Conservation (phyloP, 768 basidiomycete species). For the Hypholoma sublateritium region DNA sequence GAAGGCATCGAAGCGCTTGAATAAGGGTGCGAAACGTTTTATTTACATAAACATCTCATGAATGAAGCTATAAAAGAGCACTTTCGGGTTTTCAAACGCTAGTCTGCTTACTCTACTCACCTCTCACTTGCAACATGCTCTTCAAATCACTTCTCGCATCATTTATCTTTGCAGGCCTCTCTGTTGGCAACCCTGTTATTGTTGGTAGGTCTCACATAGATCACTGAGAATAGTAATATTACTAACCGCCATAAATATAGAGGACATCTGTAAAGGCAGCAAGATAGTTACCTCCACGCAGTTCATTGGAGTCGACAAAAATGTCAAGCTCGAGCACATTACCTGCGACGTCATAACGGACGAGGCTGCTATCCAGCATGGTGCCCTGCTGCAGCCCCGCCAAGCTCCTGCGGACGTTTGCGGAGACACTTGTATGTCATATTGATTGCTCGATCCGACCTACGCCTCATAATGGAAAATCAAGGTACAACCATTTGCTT, state of each 20-base stretch:
- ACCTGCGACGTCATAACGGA: constrained; percentile 9
- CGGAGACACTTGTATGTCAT: constrained; percentile 34
- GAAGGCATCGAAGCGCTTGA: too few species aligned
- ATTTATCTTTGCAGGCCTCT: not conserved
- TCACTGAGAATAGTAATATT: not conserved
- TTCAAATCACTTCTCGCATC: not conserved
- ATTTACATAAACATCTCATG: too few species aligned
- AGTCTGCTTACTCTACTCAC: not conserved
- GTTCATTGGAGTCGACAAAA: constrained; percentile 36
- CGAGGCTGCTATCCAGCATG: constrained; percentile 3
- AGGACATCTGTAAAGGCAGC: constrained; percentile 11
- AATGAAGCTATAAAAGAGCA: too few species aligned
- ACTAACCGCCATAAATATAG: not conserved
- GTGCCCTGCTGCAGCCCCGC: constrained; percentile 19
- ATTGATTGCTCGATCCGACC: not conserved
- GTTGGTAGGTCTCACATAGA: not conserved
- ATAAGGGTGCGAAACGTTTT: too few species aligned
- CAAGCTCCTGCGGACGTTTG: constrained; percentile 37
- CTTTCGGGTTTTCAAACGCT: too few species aligned
- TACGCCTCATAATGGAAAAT: not conserved
- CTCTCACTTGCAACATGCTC: not conserved
- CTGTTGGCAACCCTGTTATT: not conserved
- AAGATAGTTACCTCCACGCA: constrained; percentile 13
- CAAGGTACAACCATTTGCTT: constrained; percentile 44
- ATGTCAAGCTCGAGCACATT: constrained; percentile 37